These are phyloP conservation scores for Leccinum longicurvipes DNA, from an alignment of 768 basidiomycete genomes.

Conservation along the genomic window DNA sequence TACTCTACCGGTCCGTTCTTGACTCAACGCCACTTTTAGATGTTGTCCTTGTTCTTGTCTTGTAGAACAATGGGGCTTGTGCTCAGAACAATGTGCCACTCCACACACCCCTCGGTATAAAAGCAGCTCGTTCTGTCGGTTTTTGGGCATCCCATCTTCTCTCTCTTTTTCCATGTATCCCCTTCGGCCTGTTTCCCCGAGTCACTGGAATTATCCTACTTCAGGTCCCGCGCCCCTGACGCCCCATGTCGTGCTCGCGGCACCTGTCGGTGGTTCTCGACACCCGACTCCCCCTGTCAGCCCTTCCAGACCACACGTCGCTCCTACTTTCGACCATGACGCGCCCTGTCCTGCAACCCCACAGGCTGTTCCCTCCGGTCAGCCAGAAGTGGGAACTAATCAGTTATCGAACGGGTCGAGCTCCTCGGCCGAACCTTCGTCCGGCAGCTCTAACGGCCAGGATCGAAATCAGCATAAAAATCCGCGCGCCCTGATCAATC, in stretches of 20 bases:
- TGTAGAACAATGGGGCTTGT: background rate
- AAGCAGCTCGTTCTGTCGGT: background rate
- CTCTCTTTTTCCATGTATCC: background rate
- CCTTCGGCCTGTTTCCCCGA: background rate
- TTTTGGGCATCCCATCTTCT: background rate
- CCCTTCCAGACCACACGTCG: background rate
- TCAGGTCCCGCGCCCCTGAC: conserved; percentile 4
- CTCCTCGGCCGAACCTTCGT: background rate
- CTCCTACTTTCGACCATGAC: background rate
- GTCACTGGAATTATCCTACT: background rate
- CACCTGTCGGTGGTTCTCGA: background rate
- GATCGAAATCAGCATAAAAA: background rate
- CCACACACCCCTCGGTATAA: conserved; percentile 8
- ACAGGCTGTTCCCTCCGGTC: background rate
- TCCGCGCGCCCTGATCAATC: background rate
- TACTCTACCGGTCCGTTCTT: conserved; percentile 43
- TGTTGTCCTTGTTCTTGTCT: background rate
- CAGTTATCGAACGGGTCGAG: background rate
- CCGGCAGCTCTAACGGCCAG: background rate
- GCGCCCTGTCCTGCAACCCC: conserved; percentile 18
- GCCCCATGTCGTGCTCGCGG: conserved; percentile 3
- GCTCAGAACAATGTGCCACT: background rate
- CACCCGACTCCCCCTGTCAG: conserved; percentile 10
- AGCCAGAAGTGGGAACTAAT: background rate
- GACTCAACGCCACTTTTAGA: too few species aligned